Evolutionary conservation across 805 yeast species (phyloP).

Genomic region (Pichia exigua): DNA sequence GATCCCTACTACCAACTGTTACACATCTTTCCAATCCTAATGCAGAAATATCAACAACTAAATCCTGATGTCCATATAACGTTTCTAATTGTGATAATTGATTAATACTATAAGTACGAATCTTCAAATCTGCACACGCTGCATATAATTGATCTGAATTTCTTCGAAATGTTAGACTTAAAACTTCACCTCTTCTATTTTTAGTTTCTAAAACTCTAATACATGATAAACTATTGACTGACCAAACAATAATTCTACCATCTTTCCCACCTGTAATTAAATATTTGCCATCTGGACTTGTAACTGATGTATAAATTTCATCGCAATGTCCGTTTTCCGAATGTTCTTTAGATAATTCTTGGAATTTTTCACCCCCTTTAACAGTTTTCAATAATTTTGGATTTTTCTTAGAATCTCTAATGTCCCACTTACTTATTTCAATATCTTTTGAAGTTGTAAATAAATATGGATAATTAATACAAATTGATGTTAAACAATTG

Average conservation of each 20-base stretch:
- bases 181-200: constrained; percentile 62
- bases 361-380: constrained; percentile 51
- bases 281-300: constrained; percentile 77
- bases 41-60: constrained; percentile 74
- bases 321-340: constrained; percentile 66
- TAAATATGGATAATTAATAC: constrained; percentile 53
- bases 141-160: constrained; percentile 81
- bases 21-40: constrained; percentile 85
- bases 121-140: constrained; percentile 85
- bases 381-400: constrained; percentile 60
- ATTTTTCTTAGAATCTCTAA: constrained; percentile 42
- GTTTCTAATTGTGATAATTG: constrained; percentile 87
- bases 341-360: constrained; percentile 39
- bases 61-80: constrained; percentile 92
- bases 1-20: constrained; percentile 91
- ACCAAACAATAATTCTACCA: constrained; percentile 77
- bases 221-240: constrained; percentile 67
- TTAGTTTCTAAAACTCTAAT: constrained; percentile 70
- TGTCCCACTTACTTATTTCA: constrained; percentile 74
- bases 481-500: constrained; percentile 46
- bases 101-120: constrained; percentile 77
- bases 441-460: constrained; percentile 80
- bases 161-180: constrained; percentile 70
- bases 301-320: constrained; percentile 71
- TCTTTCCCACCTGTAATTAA: constrained; percentile 91